phyloP scores from a whole-genome alignment of 345 rosid genomes.

The Populus ilicifolia region DNA sequence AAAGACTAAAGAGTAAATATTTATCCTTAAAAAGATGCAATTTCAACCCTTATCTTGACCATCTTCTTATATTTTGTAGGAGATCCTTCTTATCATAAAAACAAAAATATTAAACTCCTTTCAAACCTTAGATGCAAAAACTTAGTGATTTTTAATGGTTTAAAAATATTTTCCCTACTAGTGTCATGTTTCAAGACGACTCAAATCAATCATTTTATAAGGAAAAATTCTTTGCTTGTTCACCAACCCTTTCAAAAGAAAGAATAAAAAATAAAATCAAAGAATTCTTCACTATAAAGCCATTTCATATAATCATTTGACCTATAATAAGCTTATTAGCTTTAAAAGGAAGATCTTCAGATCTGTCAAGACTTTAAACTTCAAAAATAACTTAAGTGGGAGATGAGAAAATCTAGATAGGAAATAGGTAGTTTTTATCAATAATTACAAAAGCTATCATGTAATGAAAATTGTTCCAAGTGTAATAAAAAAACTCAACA shows the following conservation, averaged over 20 bases:
- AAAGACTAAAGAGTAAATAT: not conserved
- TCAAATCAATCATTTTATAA: not conserved
- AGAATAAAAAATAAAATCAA: not conserved
- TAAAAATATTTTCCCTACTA: not conserved
- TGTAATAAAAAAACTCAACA: too few relatives aligned
- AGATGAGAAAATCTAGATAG: not conserved
- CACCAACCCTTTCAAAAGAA: not conserved
- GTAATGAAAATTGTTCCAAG: not conserved
- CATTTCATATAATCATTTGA: not conserved
- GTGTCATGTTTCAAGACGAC: too few relatives aligned
- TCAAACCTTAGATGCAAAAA: not conserved
- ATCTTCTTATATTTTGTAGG: too few relatives aligned
- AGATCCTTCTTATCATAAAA: too few relatives aligned
- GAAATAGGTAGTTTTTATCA: not conserved
- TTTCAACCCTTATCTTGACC: too few relatives aligned
- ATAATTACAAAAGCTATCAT: not conserved
- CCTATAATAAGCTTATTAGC: not conserved
- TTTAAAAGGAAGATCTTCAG: not conserved
- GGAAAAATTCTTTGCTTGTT: not conserved
- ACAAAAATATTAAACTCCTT: not conserved
- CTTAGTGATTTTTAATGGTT: not conserved
- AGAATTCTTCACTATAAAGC: not conserved
- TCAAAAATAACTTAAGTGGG: not conserved
- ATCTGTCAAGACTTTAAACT: not conserved
- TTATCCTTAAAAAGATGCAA: not conserved